A percentile compares a stretch with the other conserved stretches of the same genome.
phyloP scores from a whole-genome alignment of 2,329 filamentous ascomycete genomes.

The Furcasterigmium sp. region DNA sequence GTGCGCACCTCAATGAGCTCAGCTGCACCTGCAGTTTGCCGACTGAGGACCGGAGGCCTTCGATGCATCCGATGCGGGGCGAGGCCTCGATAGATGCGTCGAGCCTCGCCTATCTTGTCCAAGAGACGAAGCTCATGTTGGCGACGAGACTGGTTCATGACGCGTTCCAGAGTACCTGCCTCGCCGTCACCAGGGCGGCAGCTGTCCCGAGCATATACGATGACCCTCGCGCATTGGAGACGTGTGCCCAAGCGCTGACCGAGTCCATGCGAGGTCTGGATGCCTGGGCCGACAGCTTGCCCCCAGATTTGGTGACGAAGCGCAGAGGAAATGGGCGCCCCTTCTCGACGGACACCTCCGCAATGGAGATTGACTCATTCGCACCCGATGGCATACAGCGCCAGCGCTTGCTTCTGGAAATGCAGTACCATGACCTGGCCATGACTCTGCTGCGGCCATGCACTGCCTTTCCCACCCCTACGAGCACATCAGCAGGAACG shows the following conservation, averaged over 20 bases:
- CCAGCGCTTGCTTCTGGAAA: conserved; percentile 33
- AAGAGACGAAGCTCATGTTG: too few species aligned
- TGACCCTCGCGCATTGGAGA: too few species aligned
- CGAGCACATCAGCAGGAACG: background rate
- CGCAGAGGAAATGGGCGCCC: conserved; percentile 23
- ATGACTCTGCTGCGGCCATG: background rate
- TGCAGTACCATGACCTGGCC: conserved; percentile 33
- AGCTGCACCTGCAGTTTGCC: conserved; percentile 1
- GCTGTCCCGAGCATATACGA: too few species aligned
- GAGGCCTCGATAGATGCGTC: too few species aligned
- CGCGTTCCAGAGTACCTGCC: too few species aligned
- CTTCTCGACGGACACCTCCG: conserved; percentile 30
- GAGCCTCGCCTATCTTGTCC: too few species aligned
- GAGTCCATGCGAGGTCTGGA: conserved; percentile 22
- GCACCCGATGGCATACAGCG: conserved; percentile 36
- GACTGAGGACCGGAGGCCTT: too few species aligned
- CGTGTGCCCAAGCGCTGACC: too few species aligned
- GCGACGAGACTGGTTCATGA: too few species aligned
- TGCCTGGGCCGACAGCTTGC: conserved; percentile 23
- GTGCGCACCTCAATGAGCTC: background rate
- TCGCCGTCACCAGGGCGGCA: too few species aligned
- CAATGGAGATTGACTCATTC: conserved; percentile 20
- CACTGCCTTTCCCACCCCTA: background rate
- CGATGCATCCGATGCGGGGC: too few species aligned
- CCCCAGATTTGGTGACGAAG: conserved; percentile 28